Evolutionary conservation across 1,139 yeast species (phyloP), one percentile per base, ranked within the genome.

Genomic region (Blastobotrys illinoisensis): DNA sequence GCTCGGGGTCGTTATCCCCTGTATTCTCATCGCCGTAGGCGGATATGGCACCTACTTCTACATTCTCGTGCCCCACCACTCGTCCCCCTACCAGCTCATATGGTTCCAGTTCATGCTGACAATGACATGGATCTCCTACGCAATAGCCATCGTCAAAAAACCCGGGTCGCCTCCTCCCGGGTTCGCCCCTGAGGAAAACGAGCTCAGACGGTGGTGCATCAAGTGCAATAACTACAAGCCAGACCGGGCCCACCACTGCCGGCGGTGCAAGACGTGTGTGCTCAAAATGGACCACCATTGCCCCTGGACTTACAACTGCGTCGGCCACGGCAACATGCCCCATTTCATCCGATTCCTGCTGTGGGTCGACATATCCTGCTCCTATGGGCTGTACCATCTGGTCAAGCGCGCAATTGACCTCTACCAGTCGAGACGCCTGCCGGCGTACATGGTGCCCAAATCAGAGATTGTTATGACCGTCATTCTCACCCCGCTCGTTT

Each of bases 281-380:
- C 68, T 87, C 54, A 80, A 79, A 63, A 88, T 88, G 96, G 96
- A 88, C 68, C 96, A 88, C 67, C 95, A 88, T 69, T 82, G 85
- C 58, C 95, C 96, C 0, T 88, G 96, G 96, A 86, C 95, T 0
- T 79, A 81, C 69, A 87, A 86, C 66, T 88, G 96, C 63, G 90
- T 88, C 18, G 96, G 96, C 0, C 84, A 83, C 68, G 71, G 71
- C 1, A 93, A 93, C 66, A 76, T 84, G 70, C 91, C 96, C 0
- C 93, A 89, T 66, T 93, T 93, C 66, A 65, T 88, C 62, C 76
- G 98, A 53, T 93, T 93, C 66, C 67, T 93, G 48, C 64, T 76
- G 7, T 83, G 91, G 86, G 85, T 88, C 0, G 71, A 82, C 20
- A 68, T 79, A 26, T 77, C 87, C 1, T 79, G 88, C 0, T 74